Evolutionary conservation across 2,329 filamentous ascomycete genomes (phyloP).

Genomic region (Dothideomycetes sp.): DNA sequence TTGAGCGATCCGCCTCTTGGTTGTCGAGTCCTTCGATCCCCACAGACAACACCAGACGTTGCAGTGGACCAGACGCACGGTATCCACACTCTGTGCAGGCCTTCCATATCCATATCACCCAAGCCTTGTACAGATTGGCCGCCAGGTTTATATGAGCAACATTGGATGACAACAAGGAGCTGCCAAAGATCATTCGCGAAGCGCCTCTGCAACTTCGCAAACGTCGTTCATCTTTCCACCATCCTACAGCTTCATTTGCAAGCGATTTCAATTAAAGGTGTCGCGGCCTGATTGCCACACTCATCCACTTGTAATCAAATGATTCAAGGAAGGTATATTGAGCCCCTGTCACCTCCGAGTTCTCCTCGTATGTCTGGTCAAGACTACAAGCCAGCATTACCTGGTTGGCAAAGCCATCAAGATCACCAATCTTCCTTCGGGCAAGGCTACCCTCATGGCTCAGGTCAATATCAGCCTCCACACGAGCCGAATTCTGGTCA

Average conservation of each 20-base stretch:
- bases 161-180: too few relatives aligned
- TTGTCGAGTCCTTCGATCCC: constrained; percentile 8
- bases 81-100: too few relatives aligned
- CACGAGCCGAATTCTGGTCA: constrained; percentile 1
- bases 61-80: constrained; percentile 10
- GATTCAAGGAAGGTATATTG: constrained; percentile 36
- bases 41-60: constrained; percentile 7
- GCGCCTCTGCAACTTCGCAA: too few relatives aligned
- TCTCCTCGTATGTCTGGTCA: constrained; percentile 44
- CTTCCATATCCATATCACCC: too few relatives aligned
- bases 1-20: constrained; percentile 9
- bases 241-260: too few relatives aligned
- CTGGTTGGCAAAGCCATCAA: constrained; percentile 35
- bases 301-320: constrained; percentile 17
- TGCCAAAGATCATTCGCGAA: too few relatives aligned
- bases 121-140: too few relatives aligned
- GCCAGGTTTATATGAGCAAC: too few relatives aligned
- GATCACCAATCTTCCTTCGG: constrained; percentile 19
- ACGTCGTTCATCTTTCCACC: too few relatives aligned
- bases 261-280: constrained; percentile 6
- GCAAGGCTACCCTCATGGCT: constrained; percentile 3
- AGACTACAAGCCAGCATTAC: constrained; percentile 33
- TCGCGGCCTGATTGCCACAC: constrained; percentile 3
- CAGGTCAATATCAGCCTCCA: constrained; percentile 5
- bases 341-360: constrained; percentile 41